A percentile compares a stretch with the other conserved stretches of the same genome.
Conservation (phyloP, 2,329 filamentous ascomycete genomes). For the Penicillium hordei region DNA sequence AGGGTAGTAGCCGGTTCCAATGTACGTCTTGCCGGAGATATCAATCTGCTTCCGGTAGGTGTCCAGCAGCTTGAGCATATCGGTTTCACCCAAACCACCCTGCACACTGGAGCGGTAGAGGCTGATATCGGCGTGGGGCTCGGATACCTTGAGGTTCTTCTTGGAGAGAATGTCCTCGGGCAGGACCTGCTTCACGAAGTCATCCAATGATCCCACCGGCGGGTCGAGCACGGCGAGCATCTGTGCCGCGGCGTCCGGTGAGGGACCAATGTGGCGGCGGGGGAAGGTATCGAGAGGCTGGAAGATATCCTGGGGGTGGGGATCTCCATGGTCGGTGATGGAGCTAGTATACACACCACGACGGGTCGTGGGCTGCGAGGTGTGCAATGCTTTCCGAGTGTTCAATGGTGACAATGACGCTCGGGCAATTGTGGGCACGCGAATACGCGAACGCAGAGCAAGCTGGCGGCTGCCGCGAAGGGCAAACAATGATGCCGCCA, state of each 20-base stretch:
- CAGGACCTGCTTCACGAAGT: constrained; percentile 81
- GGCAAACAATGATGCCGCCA: constrained; percentile 39
- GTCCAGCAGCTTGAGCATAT: constrained; percentile 43
- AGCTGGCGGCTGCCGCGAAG: constrained; percentile 39
- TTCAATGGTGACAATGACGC: constrained; percentile 33
- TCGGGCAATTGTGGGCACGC: constrained; percentile 22
- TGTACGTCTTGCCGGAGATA: constrained; percentile 64
- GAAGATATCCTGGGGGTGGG: constrained; percentile 42
- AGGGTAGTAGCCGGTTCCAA: constrained; percentile 84
- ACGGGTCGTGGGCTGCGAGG: constrained; percentile 26
- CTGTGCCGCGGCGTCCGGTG: constrained; percentile 63
- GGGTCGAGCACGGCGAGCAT: constrained; percentile 83
- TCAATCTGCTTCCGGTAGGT: constrained; percentile 57
- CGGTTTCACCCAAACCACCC: constrained; percentile 49
- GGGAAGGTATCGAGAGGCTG: constrained; percentile 63
- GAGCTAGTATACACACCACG: constrained; percentile 79
- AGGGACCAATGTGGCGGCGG: constrained; percentile 83
- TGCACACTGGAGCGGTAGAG: constrained; percentile 40
- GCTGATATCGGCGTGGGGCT: constrained; percentile 46
- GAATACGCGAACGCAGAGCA: constrained; percentile 34
- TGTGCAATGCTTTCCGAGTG: constrained; percentile 31
- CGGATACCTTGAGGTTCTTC: constrained; percentile 60
- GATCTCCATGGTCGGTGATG: constrained; percentile 74
- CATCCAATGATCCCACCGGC: constrained; percentile 70
- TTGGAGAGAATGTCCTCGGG: constrained; percentile 74